Conservation (phyloP, 1,139 yeast species). For the Geotrichum histeridarum region DNA sequence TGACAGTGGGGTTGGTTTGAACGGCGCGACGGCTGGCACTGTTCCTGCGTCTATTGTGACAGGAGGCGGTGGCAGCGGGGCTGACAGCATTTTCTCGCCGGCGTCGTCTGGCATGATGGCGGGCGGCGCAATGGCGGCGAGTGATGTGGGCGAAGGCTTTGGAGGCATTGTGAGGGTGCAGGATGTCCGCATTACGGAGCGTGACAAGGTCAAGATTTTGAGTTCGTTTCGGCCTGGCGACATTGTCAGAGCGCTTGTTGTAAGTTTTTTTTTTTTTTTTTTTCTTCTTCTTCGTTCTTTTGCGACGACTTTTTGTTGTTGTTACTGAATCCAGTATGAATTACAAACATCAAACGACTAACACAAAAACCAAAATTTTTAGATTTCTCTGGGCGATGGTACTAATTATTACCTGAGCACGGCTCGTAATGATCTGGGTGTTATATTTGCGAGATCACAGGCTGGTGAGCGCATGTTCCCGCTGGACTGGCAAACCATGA, state of each 20-base stretch:
- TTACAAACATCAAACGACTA: too few species aligned
- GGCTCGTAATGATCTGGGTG: slow-evolving; percentile 88
- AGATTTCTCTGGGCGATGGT: slow-evolving; percentile 87
- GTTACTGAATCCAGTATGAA: slow-evolving; percentile 31
- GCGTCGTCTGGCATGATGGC: slow-evolving; percentile 40
- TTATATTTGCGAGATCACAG: slow-evolving; percentile 68
- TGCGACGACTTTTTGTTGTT: not conserved
- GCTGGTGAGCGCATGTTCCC: slow-evolving; percentile 84
- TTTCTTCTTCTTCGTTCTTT: not conserved
- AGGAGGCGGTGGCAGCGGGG: slow-evolving; percentile 33
- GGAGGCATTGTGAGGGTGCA: slow-evolving; percentile 83
- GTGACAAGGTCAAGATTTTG: slow-evolving; percentile 76
- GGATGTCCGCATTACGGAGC: slow-evolving; percentile 85
- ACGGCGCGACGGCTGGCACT: slow-evolving; percentile 44
- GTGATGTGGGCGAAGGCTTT: slow-evolving; percentile 86
- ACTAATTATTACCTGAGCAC: slow-evolving; percentile 83
- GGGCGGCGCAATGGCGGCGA: slow-evolving; percentile 41
- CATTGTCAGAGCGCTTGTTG: slow-evolving; percentile 64
- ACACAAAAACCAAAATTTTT: not conserved
- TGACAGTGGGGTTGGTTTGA: slow-evolving; percentile 65
- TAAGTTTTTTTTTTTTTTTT: slow-evolving; percentile 9
- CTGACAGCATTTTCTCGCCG: slow-evolving; percentile 33
- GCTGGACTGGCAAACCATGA: slow-evolving; percentile 94
- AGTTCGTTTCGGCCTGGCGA: slow-evolving; percentile 90
- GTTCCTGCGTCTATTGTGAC: slow-evolving; percentile 21